These are phyloP conservation scores for Chrysosporium keratinophilum DNA, from an alignment of 2,329 filamentous ascomycete genomes.

Conservation along the genomic window DNA sequence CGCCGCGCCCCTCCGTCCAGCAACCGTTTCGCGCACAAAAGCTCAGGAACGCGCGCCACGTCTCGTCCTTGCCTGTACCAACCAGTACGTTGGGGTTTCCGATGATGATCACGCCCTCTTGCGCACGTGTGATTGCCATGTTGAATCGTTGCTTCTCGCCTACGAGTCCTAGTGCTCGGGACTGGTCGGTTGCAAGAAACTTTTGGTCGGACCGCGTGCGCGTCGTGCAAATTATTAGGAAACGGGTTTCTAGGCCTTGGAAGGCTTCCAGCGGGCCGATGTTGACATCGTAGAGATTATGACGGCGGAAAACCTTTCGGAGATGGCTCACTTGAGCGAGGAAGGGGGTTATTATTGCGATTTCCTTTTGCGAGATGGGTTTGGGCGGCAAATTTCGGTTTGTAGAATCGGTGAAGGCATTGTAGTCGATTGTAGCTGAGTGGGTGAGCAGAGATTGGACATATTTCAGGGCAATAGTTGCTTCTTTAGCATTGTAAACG, in stretches of 20 bases:
- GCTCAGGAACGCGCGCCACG: slow-evolving; percentile 30
- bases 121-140: slow-evolving; percentile 38
- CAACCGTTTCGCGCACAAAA: slow-evolving; percentile 33
- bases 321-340: slow-evolving; percentile 36
- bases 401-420: slow-evolving; percentile 25
- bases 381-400: slow-evolving; percentile 8
- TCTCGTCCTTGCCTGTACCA: slow-evolving; percentile 23
- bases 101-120: slow-evolving; percentile 35
- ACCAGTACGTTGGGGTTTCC: slow-evolving; percentile 32
- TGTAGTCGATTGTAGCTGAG: slow-evolving; percentile 22
- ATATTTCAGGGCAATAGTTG: slow-evolving; percentile 16
- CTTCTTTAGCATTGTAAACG: slow-evolving; percentile 18
- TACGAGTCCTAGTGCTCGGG: slow-evolving; percentile 28
- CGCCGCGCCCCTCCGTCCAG: slow-evolving; percentile 13
- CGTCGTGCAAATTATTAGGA: slow-evolving; percentile 39
- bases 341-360: slow-evolving; percentile 39
- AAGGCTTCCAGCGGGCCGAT: slow-evolving; percentile 40
- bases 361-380: slow-evolving; percentile 26
- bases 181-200: slow-evolving; percentile 19
- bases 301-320: slow-evolving; percentile 28
- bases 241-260: slow-evolving; percentile 37
- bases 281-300: slow-evolving; percentile 30
- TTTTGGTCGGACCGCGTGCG: slow-evolving; percentile 20
- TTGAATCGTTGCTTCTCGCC: slow-evolving; percentile 34
- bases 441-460: slow-evolving; percentile 20